Conservation (phyloP, 306 rosid species). For the Castanopsis chinensis region DNA sequence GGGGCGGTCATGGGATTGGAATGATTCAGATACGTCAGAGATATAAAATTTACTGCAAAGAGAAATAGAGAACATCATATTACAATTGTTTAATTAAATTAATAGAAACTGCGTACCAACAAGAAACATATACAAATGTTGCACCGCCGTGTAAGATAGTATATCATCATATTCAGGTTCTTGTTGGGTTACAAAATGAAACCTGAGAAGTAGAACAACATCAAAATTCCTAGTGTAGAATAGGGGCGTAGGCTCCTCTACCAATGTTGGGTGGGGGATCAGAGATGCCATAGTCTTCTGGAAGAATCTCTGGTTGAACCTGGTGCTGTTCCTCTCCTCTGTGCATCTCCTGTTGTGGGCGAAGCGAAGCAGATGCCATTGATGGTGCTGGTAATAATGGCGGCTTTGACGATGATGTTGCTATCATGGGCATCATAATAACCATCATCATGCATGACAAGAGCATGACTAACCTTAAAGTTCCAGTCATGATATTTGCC, state of each 20-base stretch:
- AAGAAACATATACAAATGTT: not conserved
- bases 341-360: slow-evolving; percentile 3
- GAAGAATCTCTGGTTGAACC: not conserved
- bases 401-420: not conserved
- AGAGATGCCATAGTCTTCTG: slow-evolving; percentile 44
- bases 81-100: not conserved
- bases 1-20: no score
- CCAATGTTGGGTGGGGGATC: slow-evolving; percentile 40
- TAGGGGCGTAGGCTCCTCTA: slow-evolving; percentile 40
- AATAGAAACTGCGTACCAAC: not conserved
- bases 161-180: not conserved
- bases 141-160: not conserved
- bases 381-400: slow-evolving; percentile 4
- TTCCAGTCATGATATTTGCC: slow-evolving; percentile 19
- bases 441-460: slow-evolving; percentile 22
- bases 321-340: not conserved
- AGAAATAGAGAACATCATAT: no score
- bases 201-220: not conserved
- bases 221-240: slow-evolving; percentile 41
- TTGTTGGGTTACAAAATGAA: not conserved
- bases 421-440: slow-evolving; percentile 19
- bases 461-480: not conserved
- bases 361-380: not conserved
- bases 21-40: no score
- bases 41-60: no score